Conservation (phyloP, 2,329 filamentous ascomycete genomes). For the Fusarium siculi region DNA sequence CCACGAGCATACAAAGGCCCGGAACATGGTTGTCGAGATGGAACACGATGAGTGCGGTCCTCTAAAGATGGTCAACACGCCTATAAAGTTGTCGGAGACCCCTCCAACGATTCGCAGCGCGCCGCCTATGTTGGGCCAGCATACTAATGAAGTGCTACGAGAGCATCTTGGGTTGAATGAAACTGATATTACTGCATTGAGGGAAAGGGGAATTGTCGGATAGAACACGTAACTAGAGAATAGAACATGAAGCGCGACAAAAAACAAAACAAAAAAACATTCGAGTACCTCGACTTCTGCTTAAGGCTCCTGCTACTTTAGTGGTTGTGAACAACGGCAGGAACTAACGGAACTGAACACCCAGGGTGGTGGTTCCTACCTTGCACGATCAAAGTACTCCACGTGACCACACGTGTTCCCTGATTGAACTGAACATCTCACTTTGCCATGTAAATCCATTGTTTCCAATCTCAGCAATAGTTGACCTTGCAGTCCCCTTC, state of each 20-base stretch:
- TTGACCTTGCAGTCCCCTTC: neutral
- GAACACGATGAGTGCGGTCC: constrained; percentile 85
- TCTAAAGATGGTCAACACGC: constrained; percentile 91
- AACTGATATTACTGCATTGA: constrained; percentile 70
- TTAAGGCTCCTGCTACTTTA: neutral
- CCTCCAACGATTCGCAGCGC: constrained; percentile 79
- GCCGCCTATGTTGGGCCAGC: constrained; percentile 87
- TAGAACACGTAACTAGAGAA: constrained; percentile 49
- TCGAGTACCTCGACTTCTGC: neutral
- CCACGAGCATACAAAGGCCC: constrained; percentile 84
- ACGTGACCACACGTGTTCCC: constrained; percentile 35
- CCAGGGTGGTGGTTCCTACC: neutral
- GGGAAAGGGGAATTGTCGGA: constrained; percentile 72
- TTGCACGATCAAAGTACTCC: neutral
- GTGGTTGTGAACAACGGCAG: neutral
- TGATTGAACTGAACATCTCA: constrained; percentile 17
- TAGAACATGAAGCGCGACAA: neutral
- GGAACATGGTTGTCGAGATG: constrained; percentile 90
- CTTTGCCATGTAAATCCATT: constrained; percentile 23
- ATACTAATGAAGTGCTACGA: constrained; percentile 80
- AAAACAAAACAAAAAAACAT: too few species aligned
- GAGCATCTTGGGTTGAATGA: constrained; percentile 70
- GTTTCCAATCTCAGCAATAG: constrained; percentile 7
- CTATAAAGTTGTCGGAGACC: constrained; percentile 91
- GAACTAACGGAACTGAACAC: neutral